Evolutionary conservation across 1,284 basidiomycete species (phyloP).

Genomic region (Pisolithus thermaeus): DNA sequence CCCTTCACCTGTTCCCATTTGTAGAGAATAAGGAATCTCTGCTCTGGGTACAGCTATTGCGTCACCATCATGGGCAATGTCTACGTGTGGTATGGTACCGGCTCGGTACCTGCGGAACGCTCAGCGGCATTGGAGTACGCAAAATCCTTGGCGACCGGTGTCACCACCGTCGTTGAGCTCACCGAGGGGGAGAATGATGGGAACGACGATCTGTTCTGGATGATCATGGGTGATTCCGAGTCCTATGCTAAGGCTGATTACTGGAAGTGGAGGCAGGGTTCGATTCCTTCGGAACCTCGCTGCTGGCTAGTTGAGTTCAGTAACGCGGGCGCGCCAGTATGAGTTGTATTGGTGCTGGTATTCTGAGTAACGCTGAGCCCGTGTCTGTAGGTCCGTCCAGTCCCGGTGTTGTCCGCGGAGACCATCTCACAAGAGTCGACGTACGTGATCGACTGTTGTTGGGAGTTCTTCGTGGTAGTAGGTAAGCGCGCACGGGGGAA

Average conservation of each 20-base stretch:
- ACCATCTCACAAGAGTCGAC: conserved; percentile 36
- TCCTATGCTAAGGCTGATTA: conserved; percentile 71
- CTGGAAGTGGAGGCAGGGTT: conserved; percentile 60
- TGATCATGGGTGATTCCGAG: conserved; percentile 63
- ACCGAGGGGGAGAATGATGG: conserved; percentile 53
- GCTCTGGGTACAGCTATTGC: conserved; percentile 76
- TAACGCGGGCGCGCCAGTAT: conserved; percentile 34
- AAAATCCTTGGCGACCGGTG: conserved; percentile 35
- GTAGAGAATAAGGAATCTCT: conserved; percentile 62
- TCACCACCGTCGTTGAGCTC: conserved; percentile 45
- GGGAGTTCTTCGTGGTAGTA: conserved; percentile 76
- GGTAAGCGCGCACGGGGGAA: conserved; percentile 55
- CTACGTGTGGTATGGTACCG: conserved; percentile 75
- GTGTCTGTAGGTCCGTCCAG: conserved; percentile 23
- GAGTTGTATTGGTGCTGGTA: neutral
- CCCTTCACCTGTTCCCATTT: neutral
- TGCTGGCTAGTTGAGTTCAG: conserved; percentile 52
- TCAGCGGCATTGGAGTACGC: conserved; percentile 58
- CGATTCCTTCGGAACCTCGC: conserved; percentile 37
- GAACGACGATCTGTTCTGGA: conserved; percentile 76
- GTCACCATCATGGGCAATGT: conserved; percentile 60
- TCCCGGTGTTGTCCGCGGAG: conserved; percentile 24
- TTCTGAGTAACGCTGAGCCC: conserved; percentile 1
- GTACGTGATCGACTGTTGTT: conserved; percentile 64
- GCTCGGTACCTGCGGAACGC: conserved; percentile 54